Base-by-base conservation (phyloP, 2,329 filamentous ascomycete genomes). In the Microcera coccophila region DNA sequence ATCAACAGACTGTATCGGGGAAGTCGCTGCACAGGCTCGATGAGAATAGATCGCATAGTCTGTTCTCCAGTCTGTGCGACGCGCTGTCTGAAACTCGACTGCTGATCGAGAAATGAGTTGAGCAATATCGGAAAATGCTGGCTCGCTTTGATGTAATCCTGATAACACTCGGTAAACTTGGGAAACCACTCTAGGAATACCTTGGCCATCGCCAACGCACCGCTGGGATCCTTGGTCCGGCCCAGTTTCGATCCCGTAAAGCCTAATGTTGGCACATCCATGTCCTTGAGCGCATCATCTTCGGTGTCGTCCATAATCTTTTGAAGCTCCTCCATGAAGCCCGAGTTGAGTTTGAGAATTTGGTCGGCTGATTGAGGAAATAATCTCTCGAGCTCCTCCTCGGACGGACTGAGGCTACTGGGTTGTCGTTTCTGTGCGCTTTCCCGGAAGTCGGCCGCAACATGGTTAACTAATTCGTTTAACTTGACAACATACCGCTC, bases 1-100 rank as follows among this genome's bases (percentile, higher is more conserved):
- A 98, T 97, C 60, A 97, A 85, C 26, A 98, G 74, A 59, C 89
- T 96, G 68, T 98, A 98, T 19, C 93, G 84, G 19, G 93, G 93
- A 39, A 98, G 76, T 39, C 93, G 79, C 65, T 98, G 93, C 1
- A 98, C 90, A 3, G 93, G 93, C 66, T 98, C 93, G 62, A 98
- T 98, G 41, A 98, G 77, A 49, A 93, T 79, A 3, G 93, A 97
- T 37, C 88, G 90, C 41, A 97, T 78, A 44, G 83, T 80, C 68
- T 98, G 93, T 63, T 97, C 93, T 42, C 93, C 91, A 3, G 85
- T 85, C 50, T 90, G 82, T 39, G 87, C 81, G 3, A 96, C 81
- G 35, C 87, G 76, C 54, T 85, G 84, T 3, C 85, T 85, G 62
- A 95, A 91, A 58, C 85, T 90, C 2, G 90, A 91, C 48, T 86